Base-by-base conservation (phyloP, 1,139 yeast species). In the Casaregolazyma suthepensis region DNA sequence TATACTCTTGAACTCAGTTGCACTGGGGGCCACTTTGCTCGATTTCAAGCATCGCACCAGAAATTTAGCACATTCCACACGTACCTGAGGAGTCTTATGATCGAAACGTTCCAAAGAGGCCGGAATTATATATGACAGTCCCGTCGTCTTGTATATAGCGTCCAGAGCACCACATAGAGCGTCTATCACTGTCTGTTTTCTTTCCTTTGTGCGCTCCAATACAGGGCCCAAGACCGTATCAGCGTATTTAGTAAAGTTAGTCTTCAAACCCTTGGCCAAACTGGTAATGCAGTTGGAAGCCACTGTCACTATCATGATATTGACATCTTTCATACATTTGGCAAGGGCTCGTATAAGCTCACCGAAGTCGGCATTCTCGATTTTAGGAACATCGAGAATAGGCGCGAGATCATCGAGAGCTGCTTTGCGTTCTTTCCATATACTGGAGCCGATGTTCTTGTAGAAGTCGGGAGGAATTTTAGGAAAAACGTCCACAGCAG, bases 361-460 rank as follows among this genome's bases (percentile, higher is more conserved):
- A 4, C 78, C 63, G 66, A 85, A 90, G 65, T 91, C 96, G n/a
- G 80, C 83, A 54, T 81, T 80, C 47, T 67, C 72, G 51, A 81
- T 67, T 56, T 76, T 79, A 45, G 81, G 71, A 3, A 73, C 76
- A 48, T 72, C 71, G 46, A 89, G 73, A 10, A 75, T 71, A 5
- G 75, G 75, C 29, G 75, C 71, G 1, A 85, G 79, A 59, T 84
- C 90, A 52, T 89, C 95, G 57, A 94, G 74, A 0, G 79, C 90
- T 60, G 87, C 97, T 55, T 87, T 90, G 60, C 99, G 78, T 54
- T 90, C 98, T 66, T 91, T 90, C 99, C 99, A 93, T 62, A 85
- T 83, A 0, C 83, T 59, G 0, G 91, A 83, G 1, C 76, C 67
- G 31, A 89, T 71, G 58, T 82, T 74, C 1, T 75, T 64, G 19